Percentiles rank a stretch among this genome's conserved stretches.
Evolutionary conservation across 192 early-diverging fungal genomes (phyloP).

Genomic region (Coemansia asiatica): DNA sequence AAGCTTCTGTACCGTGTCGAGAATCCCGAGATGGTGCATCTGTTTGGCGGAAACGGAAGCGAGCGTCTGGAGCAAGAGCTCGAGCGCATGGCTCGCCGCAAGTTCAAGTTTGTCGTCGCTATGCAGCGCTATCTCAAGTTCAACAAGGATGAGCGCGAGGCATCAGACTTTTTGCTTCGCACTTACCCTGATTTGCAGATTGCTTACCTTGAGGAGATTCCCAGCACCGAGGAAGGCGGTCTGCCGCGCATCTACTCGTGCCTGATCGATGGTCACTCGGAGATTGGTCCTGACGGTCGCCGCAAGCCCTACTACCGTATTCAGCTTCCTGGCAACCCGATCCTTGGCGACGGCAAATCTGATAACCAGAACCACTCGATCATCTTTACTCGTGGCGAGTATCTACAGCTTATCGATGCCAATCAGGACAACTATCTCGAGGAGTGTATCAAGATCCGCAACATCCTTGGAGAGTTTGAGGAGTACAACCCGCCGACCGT

Average conservation of each 20-base stretch:
- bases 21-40: slow-evolving; percentile 71
- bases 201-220: slow-evolving; percentile 74
- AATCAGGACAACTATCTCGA: slow-evolving; percentile 95
- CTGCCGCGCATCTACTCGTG: slow-evolving; percentile 59
- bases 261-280: slow-evolving; percentile 78
- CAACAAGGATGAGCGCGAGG: slow-evolving; percentile 72
- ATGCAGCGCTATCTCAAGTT: slow-evolving; percentile 86
- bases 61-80: slow-evolving; percentile 71
- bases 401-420: slow-evolving; percentile 82
- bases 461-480: slow-evolving; percentile 85
- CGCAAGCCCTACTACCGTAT: slow-evolving; percentile 77
- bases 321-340: slow-evolving; percentile 78
- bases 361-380: slow-evolving; percentile 89
- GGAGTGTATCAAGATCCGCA: slow-evolving; percentile 84
- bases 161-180: slow-evolving; percentile 71
- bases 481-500: slow-evolving; percentile 63
- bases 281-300: slow-evolving; percentile 66
- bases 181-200: slow-evolving; percentile 80
- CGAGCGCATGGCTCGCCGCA: slow-evolving; percentile 66
- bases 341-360: slow-evolving; percentile 89
- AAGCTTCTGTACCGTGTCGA: slow-evolving; percentile 77
- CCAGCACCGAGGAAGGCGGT: slow-evolving; percentile 63
- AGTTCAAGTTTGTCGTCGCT: slow-evolving; percentile 81
- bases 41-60: slow-evolving; percentile 62
- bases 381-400: slow-evolving; percentile 84